Evolutionary conservation across 768 basidiomycete genomes (phyloP).

Genomic region (Rhodotorula toruloides): DNA sequence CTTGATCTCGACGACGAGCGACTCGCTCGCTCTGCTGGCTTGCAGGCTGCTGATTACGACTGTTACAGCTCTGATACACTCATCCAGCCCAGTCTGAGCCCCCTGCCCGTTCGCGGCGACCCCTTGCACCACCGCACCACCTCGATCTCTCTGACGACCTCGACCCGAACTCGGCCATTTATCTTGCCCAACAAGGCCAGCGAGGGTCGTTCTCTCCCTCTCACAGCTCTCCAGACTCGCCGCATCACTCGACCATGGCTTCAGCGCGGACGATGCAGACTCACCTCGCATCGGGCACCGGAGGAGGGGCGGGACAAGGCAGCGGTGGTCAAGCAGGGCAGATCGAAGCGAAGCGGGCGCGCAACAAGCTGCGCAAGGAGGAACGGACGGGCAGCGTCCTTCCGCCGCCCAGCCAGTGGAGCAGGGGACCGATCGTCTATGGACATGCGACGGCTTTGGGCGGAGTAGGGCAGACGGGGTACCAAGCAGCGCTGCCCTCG

Average conservation of each 20-base stretch:
- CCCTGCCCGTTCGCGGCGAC: no score
- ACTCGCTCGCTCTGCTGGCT: no score
- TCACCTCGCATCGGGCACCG: not conserved
- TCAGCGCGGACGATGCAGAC: not conserved
- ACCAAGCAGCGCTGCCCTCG: not conserved
- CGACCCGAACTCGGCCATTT: no score
- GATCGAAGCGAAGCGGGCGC: not conserved
- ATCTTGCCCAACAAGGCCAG: no score
- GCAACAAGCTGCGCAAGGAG: slow-evolving; percentile 24
- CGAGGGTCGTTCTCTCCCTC: not conserved
- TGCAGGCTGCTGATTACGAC: no score
- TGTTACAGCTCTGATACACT: no score
- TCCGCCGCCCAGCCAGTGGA: slow-evolving; percentile 18
- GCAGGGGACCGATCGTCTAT: slow-evolving; percentile 7
- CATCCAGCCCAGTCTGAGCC: no score
- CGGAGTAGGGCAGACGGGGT: slow-evolving; percentile 26
- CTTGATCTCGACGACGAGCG: no score
- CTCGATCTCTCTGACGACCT: no score
- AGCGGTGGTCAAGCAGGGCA: not conserved
- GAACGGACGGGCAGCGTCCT: slow-evolving; percentile 17
- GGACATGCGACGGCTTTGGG: slow-evolving; percentile 8
- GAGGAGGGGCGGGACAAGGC: no score
- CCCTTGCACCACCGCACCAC: no score
- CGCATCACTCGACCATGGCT: not conserved
- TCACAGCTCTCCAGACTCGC: not conserved